Conservation (phyloP, 179 eudicot genomes). For the Spinacia oleracea region DNA sequence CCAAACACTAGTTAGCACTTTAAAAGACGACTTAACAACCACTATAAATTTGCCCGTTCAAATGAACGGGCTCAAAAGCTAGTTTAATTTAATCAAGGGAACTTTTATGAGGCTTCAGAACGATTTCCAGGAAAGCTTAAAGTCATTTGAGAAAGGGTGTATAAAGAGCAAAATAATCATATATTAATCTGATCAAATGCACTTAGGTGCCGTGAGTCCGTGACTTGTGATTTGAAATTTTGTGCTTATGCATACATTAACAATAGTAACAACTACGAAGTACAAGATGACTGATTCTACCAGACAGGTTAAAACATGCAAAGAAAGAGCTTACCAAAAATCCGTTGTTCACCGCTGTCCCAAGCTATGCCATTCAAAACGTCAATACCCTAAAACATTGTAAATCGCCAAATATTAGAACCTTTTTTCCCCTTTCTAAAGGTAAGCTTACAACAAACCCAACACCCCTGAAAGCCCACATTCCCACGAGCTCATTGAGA, state of each 20-base stretch:
- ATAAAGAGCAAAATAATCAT: neutral
- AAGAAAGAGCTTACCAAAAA: conserved; percentile 65
- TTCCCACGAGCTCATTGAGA: too few relatives aligned
- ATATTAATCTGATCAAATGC: too few relatives aligned
- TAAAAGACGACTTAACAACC: too few relatives aligned
- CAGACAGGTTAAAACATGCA: neutral
- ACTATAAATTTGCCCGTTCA: too few relatives aligned
- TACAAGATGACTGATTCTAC: neutral
- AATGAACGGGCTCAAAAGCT: too few relatives aligned
- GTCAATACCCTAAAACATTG: conserved; percentile 55
- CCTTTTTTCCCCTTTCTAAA: neutral
- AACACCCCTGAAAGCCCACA: neutral
- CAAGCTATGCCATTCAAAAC: conserved; percentile 98
- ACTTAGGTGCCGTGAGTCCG: too few relatives aligned
- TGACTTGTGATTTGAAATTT: neutral
- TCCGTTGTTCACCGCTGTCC: conserved; percentile 62
- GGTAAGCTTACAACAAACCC: neutral
- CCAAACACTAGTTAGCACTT: too few relatives aligned
- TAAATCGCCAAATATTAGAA: conserved; percentile 4
- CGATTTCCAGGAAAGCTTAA: neutral
- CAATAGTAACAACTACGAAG: too few relatives aligned
- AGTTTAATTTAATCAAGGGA: neutral
- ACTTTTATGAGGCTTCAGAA: neutral
- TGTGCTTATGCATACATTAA: neutral
- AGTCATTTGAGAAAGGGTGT: neutral